These are phyloP conservation scores for Colletotrichum lindemuthianum DNA, from an alignment of 2,329 filamentous ascomycete genomes.

Conservation along the genomic window DNA sequence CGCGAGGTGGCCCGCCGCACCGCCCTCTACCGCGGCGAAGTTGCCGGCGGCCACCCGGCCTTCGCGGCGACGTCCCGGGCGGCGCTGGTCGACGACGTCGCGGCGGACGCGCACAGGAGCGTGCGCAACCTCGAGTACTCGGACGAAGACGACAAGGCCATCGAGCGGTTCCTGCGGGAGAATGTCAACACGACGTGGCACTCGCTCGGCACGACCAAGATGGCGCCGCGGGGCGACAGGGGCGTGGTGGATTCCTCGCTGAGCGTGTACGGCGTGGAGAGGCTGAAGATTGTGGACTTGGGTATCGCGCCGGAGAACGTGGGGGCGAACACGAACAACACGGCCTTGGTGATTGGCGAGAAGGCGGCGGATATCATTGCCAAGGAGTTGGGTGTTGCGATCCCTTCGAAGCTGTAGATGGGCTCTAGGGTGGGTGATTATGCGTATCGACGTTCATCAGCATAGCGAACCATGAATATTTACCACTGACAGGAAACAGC, in stretches of 20 bases:
- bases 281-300: constrained; percentile 54
- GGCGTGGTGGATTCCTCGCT: constrained; percentile 55
- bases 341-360: constrained; percentile 60
- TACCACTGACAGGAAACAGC: no score
- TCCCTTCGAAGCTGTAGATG: constrained; percentile 10
- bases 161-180: constrained; percentile 56
- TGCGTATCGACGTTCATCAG: no score
- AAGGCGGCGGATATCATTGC: constrained; percentile 55
- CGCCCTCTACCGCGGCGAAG: constrained; percentile 61
- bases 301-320: constrained; percentile 52
- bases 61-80: constrained; percentile 55
- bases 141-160: constrained; percentile 58
- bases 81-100: constrained; percentile 51
- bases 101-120: constrained; percentile 51
- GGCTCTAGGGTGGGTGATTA: not conserved
- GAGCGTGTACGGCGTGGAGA: constrained; percentile 54
- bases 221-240: constrained; percentile 51
- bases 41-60: constrained; percentile 53
- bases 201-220: constrained; percentile 57
- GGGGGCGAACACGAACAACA: constrained; percentile 59
- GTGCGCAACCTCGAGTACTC: constrained; percentile 58
- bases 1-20: constrained; percentile 70
- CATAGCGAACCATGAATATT: no score
- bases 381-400: constrained; percentile 44
- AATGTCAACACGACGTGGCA: constrained; percentile 57